Base-by-base conservation (phyloP, 2,329 filamentous ascomycete species). In the Dothideomycetidae sp. region DNA sequence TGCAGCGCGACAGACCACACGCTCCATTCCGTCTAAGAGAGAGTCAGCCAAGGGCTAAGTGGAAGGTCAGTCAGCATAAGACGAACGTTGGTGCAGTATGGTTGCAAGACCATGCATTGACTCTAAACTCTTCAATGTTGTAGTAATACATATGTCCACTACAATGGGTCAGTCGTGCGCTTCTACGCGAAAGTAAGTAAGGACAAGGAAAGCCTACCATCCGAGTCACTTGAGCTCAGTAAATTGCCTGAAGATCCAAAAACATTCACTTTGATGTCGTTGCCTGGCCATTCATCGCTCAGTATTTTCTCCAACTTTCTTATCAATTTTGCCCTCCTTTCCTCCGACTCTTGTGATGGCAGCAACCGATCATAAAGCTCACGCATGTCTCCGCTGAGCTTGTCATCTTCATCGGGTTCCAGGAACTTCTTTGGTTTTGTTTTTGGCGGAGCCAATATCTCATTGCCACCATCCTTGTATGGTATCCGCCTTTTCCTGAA, bases 81-180 rank as follows among this genome's bases (percentile, higher is more conserved):
- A 63, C 83, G 52, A 77, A 94, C 86, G 77, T 58, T 75, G 81
- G 34, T 81, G 78, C 33, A 98, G 68, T 38, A 90, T 73, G 46
- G 85, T 80, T 34, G 90, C 88, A 54, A 98, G 75, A 57, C 81
- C 76, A 63, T 92, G 94, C 50, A 96, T 85, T 42, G 76, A 78
- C 57, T 93, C 85, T 53, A 96, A 62, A 50, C 81, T 80, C 54
- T 79, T 90, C 72, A 81, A 85, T 32, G 81, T 68, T 13, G 90
- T 96, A 32, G 85, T 92, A 53, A 98, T 93, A 64, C 90, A 98
- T 39, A 98, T 88, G 56, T 98, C 90, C 56, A 98, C 88, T 93
- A 42, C 18, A 10, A 23, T 18, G 3, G 19, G 44, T 61, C 38
- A 60, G 54, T 15, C 23, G 11, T 14, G 18, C 7, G n/a, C n/a